phyloP scores from a whole-genome alignment of 1,139 yeast species.

The Lodderomyces margitis region DNA sequence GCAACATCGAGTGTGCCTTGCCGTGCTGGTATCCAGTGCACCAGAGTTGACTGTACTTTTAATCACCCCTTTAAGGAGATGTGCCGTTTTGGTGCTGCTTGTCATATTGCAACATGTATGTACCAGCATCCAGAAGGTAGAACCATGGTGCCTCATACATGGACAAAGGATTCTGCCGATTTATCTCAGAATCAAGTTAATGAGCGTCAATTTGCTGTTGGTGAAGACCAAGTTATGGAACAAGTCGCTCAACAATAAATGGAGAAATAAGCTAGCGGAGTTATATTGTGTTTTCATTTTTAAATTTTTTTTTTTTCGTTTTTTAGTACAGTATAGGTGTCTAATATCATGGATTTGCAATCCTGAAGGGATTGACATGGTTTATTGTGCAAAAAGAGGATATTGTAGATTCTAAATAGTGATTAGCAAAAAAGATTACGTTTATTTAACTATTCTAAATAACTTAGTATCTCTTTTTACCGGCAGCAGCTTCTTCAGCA shows the following conservation, averaged over 20 bases:
- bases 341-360: slow-evolving; percentile 1
- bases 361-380: background rate
- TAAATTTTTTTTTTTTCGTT: background rate
- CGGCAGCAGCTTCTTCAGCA: slow-evolving; percentile 77
- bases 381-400: background rate
- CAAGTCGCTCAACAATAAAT: slow-evolving; percentile 49
- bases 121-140: slow-evolving; percentile 81
- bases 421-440: background rate
- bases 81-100: slow-evolving; percentile 75
- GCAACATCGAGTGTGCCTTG: slow-evolving; percentile 72
- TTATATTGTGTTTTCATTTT: background rate
- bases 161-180: slow-evolving; percentile 8
- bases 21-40: slow-evolving; percentile 77
- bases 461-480: slow-evolving; percentile 69
- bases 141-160: slow-evolving; percentile 16
- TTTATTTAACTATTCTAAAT: background rate
- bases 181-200: slow-evolving; percentile 12
- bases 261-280: background rate
- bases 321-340: background rate
- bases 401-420: background rate
- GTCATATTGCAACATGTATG: slow-evolving; percentile 68
- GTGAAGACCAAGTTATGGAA: slow-evolving; percentile 74
- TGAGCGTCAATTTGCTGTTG: slow-evolving; percentile 71
- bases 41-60: slow-evolving; percentile 76
- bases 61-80: slow-evolving; percentile 76